Conservation (phyloP, 257 asterid species). For the Ilex aquifolium region DNA sequence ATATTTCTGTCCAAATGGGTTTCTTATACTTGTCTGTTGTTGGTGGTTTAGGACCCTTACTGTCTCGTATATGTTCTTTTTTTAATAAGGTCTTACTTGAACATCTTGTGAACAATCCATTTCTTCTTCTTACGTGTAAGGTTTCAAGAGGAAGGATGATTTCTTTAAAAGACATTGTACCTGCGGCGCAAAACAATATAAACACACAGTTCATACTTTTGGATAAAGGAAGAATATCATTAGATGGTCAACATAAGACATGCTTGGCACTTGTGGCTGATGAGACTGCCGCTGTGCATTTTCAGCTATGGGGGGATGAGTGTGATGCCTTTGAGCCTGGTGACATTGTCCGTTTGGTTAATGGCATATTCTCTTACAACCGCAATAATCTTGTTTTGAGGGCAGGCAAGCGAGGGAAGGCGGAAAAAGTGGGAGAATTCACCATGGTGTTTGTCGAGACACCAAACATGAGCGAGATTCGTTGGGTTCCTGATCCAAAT, state of each 20-base stretch:
- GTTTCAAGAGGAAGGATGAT: slow-evolving; percentile 15
- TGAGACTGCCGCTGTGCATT: slow-evolving; percentile 84
- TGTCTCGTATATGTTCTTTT: too few species aligned
- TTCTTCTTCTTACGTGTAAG: too few species aligned
- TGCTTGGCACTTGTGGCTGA: slow-evolving; percentile 68
- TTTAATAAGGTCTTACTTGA: too few species aligned
- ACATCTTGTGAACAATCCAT: too few species aligned
- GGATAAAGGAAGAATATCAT: slow-evolving; percentile 42
- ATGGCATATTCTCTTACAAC: slow-evolving; percentile 66
- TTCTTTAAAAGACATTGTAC: slow-evolving; percentile 38
- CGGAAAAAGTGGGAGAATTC: slow-evolving; percentile 58
- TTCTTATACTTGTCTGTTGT: too few species aligned
- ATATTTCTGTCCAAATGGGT: too few species aligned
- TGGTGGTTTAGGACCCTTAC: too few species aligned
- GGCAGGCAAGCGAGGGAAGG: slow-evolving; percentile 71
- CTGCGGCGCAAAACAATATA: slow-evolving; percentile 64
- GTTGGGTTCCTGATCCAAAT: slow-evolving; percentile 41
- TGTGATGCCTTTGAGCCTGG: slow-evolving; percentile 60
- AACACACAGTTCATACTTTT: slow-evolving; percentile 47
- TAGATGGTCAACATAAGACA: slow-evolving; percentile 40
- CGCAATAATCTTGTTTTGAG: slow-evolving; percentile 41
- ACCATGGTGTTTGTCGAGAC: slow-evolving; percentile 61
- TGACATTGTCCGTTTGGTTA: slow-evolving; percentile 40
- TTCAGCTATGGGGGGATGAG: slow-evolving; percentile 73
- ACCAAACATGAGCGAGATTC: slow-evolving; percentile 66